phyloP scores from a whole-genome alignment of 2,329 filamentous ascomycete species.

The Hymenoscyphus occultus region DNA sequence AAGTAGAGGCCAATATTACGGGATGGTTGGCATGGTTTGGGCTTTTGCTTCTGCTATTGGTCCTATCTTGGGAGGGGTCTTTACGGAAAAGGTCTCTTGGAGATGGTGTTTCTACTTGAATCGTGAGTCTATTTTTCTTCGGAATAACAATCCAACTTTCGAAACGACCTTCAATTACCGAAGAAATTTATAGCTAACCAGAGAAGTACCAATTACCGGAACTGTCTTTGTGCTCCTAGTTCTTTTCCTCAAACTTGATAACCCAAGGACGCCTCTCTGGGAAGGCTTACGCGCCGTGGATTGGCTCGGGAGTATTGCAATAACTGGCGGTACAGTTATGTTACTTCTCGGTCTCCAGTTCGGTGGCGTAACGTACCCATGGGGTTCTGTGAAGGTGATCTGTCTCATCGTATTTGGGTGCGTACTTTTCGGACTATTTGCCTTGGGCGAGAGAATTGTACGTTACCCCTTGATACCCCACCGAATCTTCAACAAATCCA shows the following conservation, averaged over 20 bases:
- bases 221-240: slow-evolving; percentile 50
- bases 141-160: slow-evolving; percentile 7
- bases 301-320: slow-evolving; percentile 58
- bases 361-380: slow-evolving; percentile 71
- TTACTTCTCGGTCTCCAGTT: slow-evolving; percentile 83
- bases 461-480: slow-evolving; percentile 77
- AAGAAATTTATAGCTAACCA: neutral
- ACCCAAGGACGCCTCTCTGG: slow-evolving; percentile 59
- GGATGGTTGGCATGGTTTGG: slow-evolving; percentile 58
- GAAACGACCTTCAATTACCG: neutral
- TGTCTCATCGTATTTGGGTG: slow-evolving; percentile 59
- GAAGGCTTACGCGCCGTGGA: slow-evolving; percentile 60
- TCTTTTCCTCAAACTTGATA: slow-evolving; percentile 65
- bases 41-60: slow-evolving; percentile 61
- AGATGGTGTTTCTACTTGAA: neutral
- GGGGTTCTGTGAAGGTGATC: slow-evolving; percentile 34
- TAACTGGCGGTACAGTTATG: slow-evolving; percentile 76
- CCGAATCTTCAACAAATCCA: slow-evolving; percentile 66
- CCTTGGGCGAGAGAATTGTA: slow-evolving; percentile 70
- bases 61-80: slow-evolving; percentile 62
- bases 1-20: slow-evolving; percentile 51
- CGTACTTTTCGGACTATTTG: slow-evolving; percentile 56
- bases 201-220: slow-evolving; percentile 30
- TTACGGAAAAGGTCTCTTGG: slow-evolving; percentile 54
- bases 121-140: neutral